Percentiles rank a stretch among this genome's conserved stretches.
Evolutionary conservation across 1,284 basidiomycete species (phyloP).

Genomic region (Ceratobasidium sp.): DNA sequence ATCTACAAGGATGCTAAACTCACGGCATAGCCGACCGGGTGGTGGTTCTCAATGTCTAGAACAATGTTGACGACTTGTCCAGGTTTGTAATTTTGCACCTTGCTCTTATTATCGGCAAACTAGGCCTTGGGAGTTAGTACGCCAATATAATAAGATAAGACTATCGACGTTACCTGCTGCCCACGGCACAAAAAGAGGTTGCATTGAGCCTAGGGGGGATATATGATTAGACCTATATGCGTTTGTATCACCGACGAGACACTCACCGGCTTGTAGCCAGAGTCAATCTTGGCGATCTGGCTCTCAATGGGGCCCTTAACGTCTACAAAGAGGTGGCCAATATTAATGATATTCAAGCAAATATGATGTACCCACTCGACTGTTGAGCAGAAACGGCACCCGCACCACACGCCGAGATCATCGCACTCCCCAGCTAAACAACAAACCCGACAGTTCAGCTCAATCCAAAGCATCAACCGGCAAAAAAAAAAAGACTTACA

Average conservation of each 20-base stretch:
- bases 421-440: constrained; percentile 30
- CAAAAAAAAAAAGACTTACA: background rate
- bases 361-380: constrained; percentile 4
- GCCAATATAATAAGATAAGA: background rate
- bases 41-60: constrained; percentile 44
- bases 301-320: constrained; percentile 44
- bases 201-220: constrained; percentile 9
- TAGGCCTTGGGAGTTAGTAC: background rate
- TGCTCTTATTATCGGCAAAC: constrained; percentile 32
- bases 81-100: constrained; percentile 32
- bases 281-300: constrained; percentile 43
- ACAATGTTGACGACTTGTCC: constrained; percentile 43
- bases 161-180: constrained; percentile 18
- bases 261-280: constrained; percentile 31
- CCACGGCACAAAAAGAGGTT: constrained; percentile 45
- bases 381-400: constrained; percentile 35
- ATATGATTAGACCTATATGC: background rate
- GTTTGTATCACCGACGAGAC: background rate
- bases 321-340: background rate
- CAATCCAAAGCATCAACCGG: background rate
- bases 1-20: background rate
- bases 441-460: background rate
- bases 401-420: constrained; percentile 34
- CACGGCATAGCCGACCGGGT: constrained; percentile 43
- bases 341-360: background rate